Evolutionary conservation across 1,284 basidiomycete species (phyloP), one percentile per base, ranked within the genome.

Genomic region (Pseudozyma sp.): DNA sequence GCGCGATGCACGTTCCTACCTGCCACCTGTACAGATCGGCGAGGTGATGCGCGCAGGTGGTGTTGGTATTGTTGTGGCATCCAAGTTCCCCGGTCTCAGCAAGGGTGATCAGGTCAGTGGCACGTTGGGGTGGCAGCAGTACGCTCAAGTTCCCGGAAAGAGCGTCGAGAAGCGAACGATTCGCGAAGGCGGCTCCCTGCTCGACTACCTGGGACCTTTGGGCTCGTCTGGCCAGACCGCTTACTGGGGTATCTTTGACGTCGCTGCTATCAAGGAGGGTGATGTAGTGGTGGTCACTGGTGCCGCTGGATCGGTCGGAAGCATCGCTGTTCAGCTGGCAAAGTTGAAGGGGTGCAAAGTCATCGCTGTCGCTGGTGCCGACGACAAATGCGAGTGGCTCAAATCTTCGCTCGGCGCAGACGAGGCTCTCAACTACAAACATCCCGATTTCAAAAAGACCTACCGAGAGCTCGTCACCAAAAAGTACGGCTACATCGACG

Each of bases 361-460:
- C 51, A 90, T 94, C 73, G 94, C 90, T 11, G 92, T 94, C 72
- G 93, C 91, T 0, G 91, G 92, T 17, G 89, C 89, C 0, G 81
- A 87, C 10, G 92, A 92, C 35, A 97, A 97, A 85, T 93, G 92
- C 83, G 86, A 87, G 8, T 94, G 92, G 90, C 89, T 97, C 39
- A 88, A 90, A 83, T 87, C 89, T 48, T 91, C 93, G 57, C 85
- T 96, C 30, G 93, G 93, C 16, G 90, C 92, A 49, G 92, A 94
- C 78, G 89, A 88, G 56, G 92, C 90, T 0, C 86, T 97, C 81
- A 92, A 97, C 85, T 97, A 97, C 87, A 97, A 96, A 85, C 88
- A 85, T 0, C 84, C 84, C 16, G 84, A 85, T 47, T 88, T 88
- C 11, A 89, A 89, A 80, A 85, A 88, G 39, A 89, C 87, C 11